Evolutionary conservation across 2,329 filamentous ascomycete species (phyloP).

Genomic region (Botryotinia globosa): DNA sequence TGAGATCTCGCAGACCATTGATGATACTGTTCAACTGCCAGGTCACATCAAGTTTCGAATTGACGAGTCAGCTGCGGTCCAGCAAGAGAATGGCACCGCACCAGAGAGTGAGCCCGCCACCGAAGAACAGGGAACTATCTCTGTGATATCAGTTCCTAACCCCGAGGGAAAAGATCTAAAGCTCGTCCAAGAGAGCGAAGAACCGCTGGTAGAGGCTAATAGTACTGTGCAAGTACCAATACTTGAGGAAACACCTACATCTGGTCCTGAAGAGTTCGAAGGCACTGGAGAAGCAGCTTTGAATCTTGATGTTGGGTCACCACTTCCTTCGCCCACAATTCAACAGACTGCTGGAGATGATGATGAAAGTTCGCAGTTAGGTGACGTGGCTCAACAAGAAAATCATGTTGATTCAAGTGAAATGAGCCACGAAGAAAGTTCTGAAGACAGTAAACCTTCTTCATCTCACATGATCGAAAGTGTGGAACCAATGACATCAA

Average conservation of each 20-base stretch:
- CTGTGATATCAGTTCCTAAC: not conserved
- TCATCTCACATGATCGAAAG: not conserved
- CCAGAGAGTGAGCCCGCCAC: not conserved
- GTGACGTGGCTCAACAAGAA: not conserved
- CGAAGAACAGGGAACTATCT: not conserved
- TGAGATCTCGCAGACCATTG: not conserved
- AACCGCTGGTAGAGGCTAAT: not conserved
- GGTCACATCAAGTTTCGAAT: not conserved
- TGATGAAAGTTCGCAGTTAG: not conserved
- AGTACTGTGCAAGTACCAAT: not conserved
- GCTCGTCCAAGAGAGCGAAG: not conserved
- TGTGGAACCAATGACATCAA: not conserved
- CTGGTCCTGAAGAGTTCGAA: not conserved
- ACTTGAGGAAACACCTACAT: not conserved
- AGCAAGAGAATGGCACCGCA: not conserved
- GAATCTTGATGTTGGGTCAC: slow-evolving; percentile 8
- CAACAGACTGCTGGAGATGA: not conserved
- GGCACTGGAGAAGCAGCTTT: slow-evolving; percentile 6
- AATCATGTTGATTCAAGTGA: not conserved
- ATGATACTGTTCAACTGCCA: not conserved
- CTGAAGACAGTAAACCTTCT: not conserved
- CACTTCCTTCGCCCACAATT: not conserved
- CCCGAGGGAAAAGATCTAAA: not conserved
- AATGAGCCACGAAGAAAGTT: not conserved
- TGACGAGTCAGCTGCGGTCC: not conserved